A percentile compares a stretch with the other conserved stretches of the same genome.
Evolutionary conservation across 2,329 filamentous ascomycete species (phyloP).

Genomic region (Samsoniella hepiali): DNA sequence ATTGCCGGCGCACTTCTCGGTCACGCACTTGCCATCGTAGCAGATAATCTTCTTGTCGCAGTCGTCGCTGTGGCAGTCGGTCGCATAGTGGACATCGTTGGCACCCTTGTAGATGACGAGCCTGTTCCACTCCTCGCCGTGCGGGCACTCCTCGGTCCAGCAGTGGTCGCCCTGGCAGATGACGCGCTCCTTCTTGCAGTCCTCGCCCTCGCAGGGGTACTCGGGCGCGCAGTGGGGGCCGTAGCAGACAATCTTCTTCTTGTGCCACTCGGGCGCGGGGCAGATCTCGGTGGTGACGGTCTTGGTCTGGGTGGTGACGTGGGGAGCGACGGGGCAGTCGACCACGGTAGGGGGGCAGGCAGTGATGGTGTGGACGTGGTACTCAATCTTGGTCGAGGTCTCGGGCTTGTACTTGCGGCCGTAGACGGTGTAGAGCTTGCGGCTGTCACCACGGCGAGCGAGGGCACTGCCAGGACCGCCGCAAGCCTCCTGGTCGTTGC

Average conservation of each 20-base stretch:
- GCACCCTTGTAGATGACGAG: constrained; percentile 30
- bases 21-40: constrained; percentile 30
- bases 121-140: constrained; percentile 29
- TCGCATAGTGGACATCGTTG: constrained; percentile 28
- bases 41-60: constrained; percentile 34
- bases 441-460: neutral
- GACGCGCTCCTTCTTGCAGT: constrained; percentile 30
- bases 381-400: constrained; percentile 29
- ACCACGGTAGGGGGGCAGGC: constrained; percentile 26
- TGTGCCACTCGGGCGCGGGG: constrained; percentile 26
- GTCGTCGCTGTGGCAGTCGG: constrained; percentile 24
- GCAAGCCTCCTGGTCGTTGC: constrained; percentile 20
- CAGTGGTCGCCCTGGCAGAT: constrained; percentile 32
- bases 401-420: constrained; percentile 16
- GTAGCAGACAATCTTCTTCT: constrained; percentile 36
- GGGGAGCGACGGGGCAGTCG: constrained; percentile 26
- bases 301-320: constrained; percentile 24
- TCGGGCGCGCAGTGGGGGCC: constrained; percentile 33
- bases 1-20: constrained; percentile 28
- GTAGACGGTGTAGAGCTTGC: constrained; percentile 21
- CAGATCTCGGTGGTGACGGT: constrained; percentile 26
- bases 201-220: constrained; percentile 26
- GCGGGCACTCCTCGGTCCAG: constrained; percentile 27
- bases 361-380: constrained; percentile 30
- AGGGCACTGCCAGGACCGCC: constrained; percentile 9